Percentiles rank a stretch among this genome's conserved stretches.
Evolutionary conservation across 306 rosid species (phyloP).

Genomic region (Amphicarpaea edgeworthii): DNA sequence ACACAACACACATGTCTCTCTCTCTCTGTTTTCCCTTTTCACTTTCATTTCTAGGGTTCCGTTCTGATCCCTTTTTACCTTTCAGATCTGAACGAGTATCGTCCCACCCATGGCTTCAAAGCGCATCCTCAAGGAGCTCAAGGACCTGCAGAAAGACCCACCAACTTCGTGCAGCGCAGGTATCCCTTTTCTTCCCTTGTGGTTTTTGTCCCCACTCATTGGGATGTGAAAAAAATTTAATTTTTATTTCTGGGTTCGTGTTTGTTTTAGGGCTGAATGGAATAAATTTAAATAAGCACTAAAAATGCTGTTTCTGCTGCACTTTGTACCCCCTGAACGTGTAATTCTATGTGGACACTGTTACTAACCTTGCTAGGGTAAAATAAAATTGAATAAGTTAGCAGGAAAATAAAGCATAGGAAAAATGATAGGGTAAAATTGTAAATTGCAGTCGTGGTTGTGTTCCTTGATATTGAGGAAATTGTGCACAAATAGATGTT

Average conservation of each 20-base stretch:
- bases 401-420: background rate
- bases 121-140: slow-evolving; percentile 80
- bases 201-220: background rate
- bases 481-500: background rate
- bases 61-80: background rate
- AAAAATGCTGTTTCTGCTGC: background rate
- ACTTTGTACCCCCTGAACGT: background rate
- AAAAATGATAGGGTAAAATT: background rate
- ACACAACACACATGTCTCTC: background rate
- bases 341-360: background rate
- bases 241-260: background rate
- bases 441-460: background rate
- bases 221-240: background rate
- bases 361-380: background rate
- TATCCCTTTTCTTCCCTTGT: background rate
- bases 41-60: slow-evolving; percentile 35
- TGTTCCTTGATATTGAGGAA: background rate
- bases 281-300: background rate
- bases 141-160: slow-evolving; percentile 88
- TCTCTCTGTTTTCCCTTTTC: background rate
- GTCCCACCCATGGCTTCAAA: slow-evolving; percentile 66
- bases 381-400: background rate
- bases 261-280: background rate
- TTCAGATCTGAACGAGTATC: slow-evolving; percentile 47
- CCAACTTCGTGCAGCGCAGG: slow-evolving; percentile 89